These are phyloP conservation scores for Aspergillus sp. DNA, from an alignment of 2,329 filamentous ascomycete genomes.

Conservation along the genomic window DNA sequence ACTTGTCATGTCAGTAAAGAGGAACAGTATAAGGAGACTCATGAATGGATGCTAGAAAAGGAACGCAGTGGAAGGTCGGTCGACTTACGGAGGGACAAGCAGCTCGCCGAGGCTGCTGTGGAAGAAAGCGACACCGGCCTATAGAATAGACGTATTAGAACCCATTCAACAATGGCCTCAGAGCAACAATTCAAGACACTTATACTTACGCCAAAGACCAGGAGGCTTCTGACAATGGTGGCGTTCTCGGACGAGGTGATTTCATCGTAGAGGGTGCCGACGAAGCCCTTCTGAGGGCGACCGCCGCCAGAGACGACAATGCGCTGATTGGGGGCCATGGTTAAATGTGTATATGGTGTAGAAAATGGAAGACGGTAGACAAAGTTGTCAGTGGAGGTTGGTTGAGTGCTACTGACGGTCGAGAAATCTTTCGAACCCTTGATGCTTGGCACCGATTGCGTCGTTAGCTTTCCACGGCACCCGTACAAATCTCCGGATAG, in stretches of 20 bases:
- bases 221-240: conserved; percentile 60
- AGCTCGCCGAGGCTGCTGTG: conserved; percentile 62
- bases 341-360: conserved; percentile 13
- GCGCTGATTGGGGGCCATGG: conserved; percentile 60
- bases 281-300: conserved; percentile 43
- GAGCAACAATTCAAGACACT: conserved; percentile 1
- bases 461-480: conserved; percentile 20
- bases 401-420: conserved; percentile 4
- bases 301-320: conserved; percentile 44
- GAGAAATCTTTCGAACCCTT: conserved; percentile 28
- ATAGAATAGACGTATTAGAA: conserved; percentile 8
- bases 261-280: conserved; percentile 54
- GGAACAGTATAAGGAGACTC: conserved; percentile 9
- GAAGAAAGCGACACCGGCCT: conserved; percentile 62
- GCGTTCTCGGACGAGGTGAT: conserved; percentile 63
- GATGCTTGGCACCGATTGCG: conserved; percentile 27
- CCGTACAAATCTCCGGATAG: conserved; percentile 20
- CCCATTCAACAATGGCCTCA: background rate
- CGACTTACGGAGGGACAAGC: conserved; percentile 55
- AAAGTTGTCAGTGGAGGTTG: background rate
- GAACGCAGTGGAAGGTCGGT: conserved; percentile 15
- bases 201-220: conserved; percentile 59
- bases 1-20: conserved; percentile 9
- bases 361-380: background rate
- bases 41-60: background rate